Base-by-base conservation (phyloP, 2,329 filamentous ascomycete species). In the Diaporthe eres region DNA sequence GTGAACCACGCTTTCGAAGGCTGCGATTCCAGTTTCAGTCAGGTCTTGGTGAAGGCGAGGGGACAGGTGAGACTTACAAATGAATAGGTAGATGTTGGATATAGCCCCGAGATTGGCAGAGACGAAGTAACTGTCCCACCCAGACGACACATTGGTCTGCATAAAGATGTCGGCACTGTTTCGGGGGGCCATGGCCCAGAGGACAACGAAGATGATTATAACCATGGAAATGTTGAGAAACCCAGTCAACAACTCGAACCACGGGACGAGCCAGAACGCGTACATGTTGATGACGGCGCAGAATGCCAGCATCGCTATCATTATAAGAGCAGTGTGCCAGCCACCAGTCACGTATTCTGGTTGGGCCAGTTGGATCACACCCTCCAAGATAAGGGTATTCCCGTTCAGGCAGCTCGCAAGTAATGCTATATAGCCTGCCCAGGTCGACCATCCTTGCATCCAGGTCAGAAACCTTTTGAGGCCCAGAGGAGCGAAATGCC, bases 1-100 rank as follows among this genome's bases (percentile, higher is more conserved):
- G 76, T 89, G 87, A 0, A 89, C 82, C n/a, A 85, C 84, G 13
- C 86, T 84, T 67, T 89, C 87, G 71, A 87, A 87, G 15, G 87
- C 87, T 85, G 53, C 13, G 13, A 7, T 19, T 10, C 12, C 22
- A 39, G 1, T 17, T n/a, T 31, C 22, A 34, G 39, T n/a, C 13
- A 31, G 6, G 17, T 10, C 17, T n/a, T 39, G 5, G 4, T 13
- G 15, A 25, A n/a, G 34, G 12, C 22, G 34, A 31, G 25, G 17
- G 31, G n/a, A 55, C 9, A 22, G 22, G 34, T 28, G 31, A n/a
- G 19, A 67, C 80, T 71, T 71, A 82, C 80, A 80, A 67, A 81
- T 80, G 61, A 84, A 83, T 0, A 79, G 80, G 80, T 83, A 83
- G 1, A 81, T 79, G 3, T 80, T 80, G 9, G 83, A 80, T 57